Evolutionary conservation across 805 yeast genomes (phyloP).

Genomic region (Aciculoconidium aculeatum): DNA sequence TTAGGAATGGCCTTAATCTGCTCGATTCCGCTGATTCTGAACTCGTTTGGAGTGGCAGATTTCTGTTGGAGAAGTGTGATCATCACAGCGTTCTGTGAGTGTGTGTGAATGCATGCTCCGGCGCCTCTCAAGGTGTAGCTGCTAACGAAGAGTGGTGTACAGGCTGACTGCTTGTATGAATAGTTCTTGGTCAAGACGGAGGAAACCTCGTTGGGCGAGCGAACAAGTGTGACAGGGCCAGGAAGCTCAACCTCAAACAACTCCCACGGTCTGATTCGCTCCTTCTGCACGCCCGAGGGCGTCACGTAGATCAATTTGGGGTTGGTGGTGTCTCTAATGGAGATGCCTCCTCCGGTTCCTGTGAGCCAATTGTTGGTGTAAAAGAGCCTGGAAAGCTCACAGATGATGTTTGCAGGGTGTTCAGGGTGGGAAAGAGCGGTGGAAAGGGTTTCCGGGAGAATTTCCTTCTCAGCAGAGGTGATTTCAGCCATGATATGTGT

Average conservation of each 20-base stretch:
- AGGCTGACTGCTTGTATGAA: constrained; percentile 80
- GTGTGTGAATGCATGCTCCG: constrained; percentile 94
- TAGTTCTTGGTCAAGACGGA: constrained; percentile 31
- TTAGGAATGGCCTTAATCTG: constrained; percentile 89
- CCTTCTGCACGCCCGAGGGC: constrained; percentile 96
- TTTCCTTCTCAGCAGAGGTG: too few relatives aligned
- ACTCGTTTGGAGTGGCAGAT: constrained; percentile 55
- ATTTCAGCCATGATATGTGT: too few relatives aligned
- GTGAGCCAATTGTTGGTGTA: constrained; percentile 87
- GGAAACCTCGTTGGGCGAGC: constrained; percentile 49
- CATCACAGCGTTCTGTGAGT: constrained; percentile 85
- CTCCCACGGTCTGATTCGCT: constrained; percentile 73
- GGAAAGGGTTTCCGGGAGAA: too few relatives aligned
- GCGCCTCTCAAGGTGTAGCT: constrained; percentile 64
- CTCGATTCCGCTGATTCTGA: constrained; percentile 75
- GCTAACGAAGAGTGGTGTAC: constrained; percentile 82
- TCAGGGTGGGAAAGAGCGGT: constrained; percentile 39
- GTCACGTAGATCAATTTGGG: constrained; percentile 63
- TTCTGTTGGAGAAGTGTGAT: constrained; percentile 46
- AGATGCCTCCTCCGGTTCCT: constrained; percentile 95
- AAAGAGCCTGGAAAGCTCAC: constrained; percentile 72
- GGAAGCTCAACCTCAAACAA: constrained; percentile 69
- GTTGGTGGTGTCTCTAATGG: constrained; percentile 50
- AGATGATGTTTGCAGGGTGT: constrained; percentile 82
- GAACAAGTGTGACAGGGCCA: constrained; percentile 44